phyloP scores from a whole-genome alignment of 2,329 filamentous ascomycete species.

The Arthrobotrys megalospora region DNA sequence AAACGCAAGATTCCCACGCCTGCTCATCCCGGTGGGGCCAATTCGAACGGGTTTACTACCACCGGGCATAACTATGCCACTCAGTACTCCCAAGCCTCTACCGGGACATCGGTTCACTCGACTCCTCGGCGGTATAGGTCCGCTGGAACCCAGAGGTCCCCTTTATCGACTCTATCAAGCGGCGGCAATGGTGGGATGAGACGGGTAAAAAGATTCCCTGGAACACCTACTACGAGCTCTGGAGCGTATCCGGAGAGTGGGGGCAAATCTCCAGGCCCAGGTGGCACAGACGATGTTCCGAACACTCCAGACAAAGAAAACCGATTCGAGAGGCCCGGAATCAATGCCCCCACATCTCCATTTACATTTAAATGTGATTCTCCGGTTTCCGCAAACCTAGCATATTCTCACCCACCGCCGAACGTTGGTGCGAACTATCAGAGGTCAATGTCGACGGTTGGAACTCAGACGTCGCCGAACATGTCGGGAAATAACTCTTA shows the following conservation, averaged over 20 bases:
- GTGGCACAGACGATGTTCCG: slow-evolving; percentile 44
- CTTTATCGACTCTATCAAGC: slow-evolving; percentile 60
- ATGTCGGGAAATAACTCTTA: slow-evolving; percentile 68
- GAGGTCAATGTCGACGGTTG: slow-evolving; percentile 70
- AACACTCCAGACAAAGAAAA: slow-evolving; percentile 59
- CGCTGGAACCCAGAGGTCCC: slow-evolving; percentile 63
- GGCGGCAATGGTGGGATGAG: slow-evolving; percentile 47
- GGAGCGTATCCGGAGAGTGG: slow-evolving; percentile 34
- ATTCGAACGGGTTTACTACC: slow-evolving; percentile 62
- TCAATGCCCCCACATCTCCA: slow-evolving; percentile 72
- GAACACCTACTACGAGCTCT: slow-evolving; percentile 30
- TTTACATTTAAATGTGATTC: slow-evolving; percentile 98
- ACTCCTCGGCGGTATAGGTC: slow-evolving; percentile 63
- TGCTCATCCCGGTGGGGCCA: slow-evolving; percentile 73
- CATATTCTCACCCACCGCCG: slow-evolving; percentile 64
- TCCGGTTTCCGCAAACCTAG: slow-evolving; percentile 66
- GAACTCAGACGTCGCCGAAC: slow-evolving; percentile 73
- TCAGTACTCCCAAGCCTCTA: slow-evolving; percentile 57
- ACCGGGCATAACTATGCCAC: slow-evolving; percentile 56
- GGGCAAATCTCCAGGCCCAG: slow-evolving; percentile 38
- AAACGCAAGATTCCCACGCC: slow-evolving; percentile 97
- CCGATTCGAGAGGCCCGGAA: slow-evolving; percentile 44
- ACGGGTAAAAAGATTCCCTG: slow-evolving; percentile 53
- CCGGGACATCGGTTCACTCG: slow-evolving; percentile 61
- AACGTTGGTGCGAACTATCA: slow-evolving; percentile 65